Conservation (phyloP, 139 green algal genomes). For the Volvox reticuliferus region DNA sequence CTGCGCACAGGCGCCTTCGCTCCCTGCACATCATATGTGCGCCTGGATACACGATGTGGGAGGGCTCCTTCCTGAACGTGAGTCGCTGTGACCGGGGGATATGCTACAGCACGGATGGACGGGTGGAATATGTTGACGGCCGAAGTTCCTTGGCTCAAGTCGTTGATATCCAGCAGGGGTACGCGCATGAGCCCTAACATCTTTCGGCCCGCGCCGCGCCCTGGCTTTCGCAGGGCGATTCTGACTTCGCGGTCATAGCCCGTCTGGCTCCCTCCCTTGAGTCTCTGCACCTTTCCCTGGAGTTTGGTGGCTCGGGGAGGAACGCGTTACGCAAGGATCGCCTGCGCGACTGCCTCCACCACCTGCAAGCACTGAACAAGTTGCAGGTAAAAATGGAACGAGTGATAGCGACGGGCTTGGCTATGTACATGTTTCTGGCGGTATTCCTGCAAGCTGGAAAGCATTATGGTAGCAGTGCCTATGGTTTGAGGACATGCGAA, state of each 20-base stretch:
- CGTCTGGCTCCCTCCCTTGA: conserved; percentile 1
- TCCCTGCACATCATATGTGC: not conserved
- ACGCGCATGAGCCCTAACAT: too few relatives aligned
- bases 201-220: not conserved
- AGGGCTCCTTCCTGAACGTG: conserved; percentile 23
- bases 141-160: too few relatives aligned
- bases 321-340: not conserved
- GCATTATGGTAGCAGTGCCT: too few relatives aligned
- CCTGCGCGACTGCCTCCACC: not conserved
- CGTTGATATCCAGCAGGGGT: too few relatives aligned
- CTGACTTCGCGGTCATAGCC: not conserved
- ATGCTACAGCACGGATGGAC: too few relatives aligned
- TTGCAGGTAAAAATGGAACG: not conserved
- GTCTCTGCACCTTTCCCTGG: conserved; percentile 16
- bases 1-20: not conserved
- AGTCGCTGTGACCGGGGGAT: not conserved
- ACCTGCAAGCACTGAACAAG: not conserved
- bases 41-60: conserved; percentile 6
- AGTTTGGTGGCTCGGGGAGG: not conserved
- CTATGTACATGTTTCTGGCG: too few relatives aligned
- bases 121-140: too few relatives aligned
- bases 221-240: not conserved
- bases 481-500: too few relatives aligned
- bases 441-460: too few relatives aligned
- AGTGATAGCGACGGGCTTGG: not conserved